phyloP scores from a whole-genome alignment of 495 filamentous ascomycete species.

The Articulospora tetracladia region DNA sequence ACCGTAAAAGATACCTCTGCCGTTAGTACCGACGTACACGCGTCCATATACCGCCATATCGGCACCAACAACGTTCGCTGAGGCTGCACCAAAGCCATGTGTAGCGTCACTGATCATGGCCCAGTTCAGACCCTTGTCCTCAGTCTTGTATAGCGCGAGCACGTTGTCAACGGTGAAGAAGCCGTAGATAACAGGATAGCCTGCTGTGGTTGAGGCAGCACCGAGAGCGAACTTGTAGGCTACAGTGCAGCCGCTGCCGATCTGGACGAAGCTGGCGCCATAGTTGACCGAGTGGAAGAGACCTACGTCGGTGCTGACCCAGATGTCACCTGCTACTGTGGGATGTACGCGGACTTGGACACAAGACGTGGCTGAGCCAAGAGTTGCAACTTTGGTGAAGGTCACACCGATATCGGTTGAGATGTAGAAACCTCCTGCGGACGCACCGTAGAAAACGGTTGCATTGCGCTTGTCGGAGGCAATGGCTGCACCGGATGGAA shows the following conservation, averaged over 20 bases:
- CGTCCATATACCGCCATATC: constrained; percentile 45
- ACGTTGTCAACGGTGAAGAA: constrained; percentile 9
- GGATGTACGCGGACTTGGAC: constrained; percentile 46
- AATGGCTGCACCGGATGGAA: constrained; percentile 42
- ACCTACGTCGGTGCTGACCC: constrained; percentile 46
- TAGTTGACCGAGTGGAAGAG: constrained; percentile 49
- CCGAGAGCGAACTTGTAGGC: constrained; percentile 12
- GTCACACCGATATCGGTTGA: constrained; percentile 34
- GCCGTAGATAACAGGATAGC: constrained; percentile 13
- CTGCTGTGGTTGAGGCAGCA: constrained; percentile 4
- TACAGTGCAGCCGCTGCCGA: constrained; percentile 12
- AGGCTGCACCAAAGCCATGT: constrained; percentile 48
- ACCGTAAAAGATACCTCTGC: constrained; percentile 51
- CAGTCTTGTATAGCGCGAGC: constrained; percentile 42
- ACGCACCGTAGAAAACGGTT: constrained; percentile 48
- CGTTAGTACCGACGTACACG: constrained; percentile 57
- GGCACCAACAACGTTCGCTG: constrained; percentile 40
- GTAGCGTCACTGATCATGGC: constrained; percentile 45
- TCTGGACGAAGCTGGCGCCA: constrained; percentile 40
- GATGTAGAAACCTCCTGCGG: constrained; percentile 26
- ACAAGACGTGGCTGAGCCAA: constrained; percentile 34
- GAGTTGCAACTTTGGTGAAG: constrained; percentile 34
- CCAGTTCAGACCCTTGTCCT: constrained; percentile 47
- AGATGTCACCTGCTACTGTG: constrained; percentile 46
- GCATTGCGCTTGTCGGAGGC: constrained; percentile 49